Evolutionary conservation across 1,284 basidiomycete species (phyloP).

Genomic region (Ganoderma boninense): DNA sequence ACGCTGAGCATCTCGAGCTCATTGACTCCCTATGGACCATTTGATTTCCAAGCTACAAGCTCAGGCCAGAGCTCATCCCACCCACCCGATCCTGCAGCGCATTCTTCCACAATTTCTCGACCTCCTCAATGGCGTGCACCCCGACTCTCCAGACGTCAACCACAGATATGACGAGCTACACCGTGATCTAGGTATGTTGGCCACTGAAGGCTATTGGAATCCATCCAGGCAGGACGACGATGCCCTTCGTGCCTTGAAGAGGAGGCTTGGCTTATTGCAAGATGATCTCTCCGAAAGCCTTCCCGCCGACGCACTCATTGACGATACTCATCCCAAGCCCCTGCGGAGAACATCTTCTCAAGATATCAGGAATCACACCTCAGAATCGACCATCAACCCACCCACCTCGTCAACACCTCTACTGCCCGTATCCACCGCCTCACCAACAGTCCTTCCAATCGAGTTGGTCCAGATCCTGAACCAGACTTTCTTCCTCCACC

Average conservation of each 20-base stretch:
- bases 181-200: slow-evolving; percentile 39
- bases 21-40: slow-evolving; percentile 22
- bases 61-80: slow-evolving; percentile 26
- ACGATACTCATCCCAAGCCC: slow-evolving; percentile 12
- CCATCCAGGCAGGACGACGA: slow-evolving; percentile 42
- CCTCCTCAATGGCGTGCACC: slow-evolving; percentile 19
- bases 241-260: slow-evolving; percentile 41
- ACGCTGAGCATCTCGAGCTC: background rate
- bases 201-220: slow-evolving; percentile 44
- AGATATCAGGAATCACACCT: slow-evolving; percentile 6
- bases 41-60: slow-evolving; percentile 25
- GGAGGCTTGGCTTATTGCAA: slow-evolving; percentile 27
- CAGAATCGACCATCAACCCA: slow-evolving; percentile 34
- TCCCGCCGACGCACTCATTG: background rate
- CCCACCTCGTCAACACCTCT: slow-evolving; percentile 38
- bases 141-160: slow-evolving; percentile 18
- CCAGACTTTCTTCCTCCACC: slow-evolving; percentile 67
- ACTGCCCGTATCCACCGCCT: slow-evolving; percentile 40
- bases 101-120: slow-evolving; percentile 20
- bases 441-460: slow-evolving; percentile 50
- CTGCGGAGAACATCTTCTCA: background rate
- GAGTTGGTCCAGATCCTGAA: slow-evolving; percentile 64
- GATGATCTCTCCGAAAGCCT: slow-evolving; percentile 7
- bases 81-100: slow-evolving; percentile 22
- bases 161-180: slow-evolving; percentile 21